Evolutionary conservation across 495 filamentous ascomycete genomes (phyloP).

Genomic region (Achaetomiella virescens): DNA sequence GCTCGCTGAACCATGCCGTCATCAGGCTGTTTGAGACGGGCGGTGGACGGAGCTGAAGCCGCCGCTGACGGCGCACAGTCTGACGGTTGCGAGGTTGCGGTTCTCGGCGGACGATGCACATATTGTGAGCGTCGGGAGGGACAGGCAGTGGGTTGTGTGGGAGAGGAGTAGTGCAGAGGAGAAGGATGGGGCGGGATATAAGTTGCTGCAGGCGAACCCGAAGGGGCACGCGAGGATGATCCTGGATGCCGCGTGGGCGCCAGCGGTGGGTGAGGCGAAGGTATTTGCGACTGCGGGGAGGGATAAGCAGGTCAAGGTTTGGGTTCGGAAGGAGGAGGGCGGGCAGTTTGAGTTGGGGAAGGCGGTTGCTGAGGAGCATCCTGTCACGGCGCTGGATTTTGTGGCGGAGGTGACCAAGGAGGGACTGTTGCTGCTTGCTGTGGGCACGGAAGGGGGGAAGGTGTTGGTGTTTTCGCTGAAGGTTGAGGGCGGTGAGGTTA

Average conservation of each 20-base stretch:
- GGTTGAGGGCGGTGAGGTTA: constrained; percentile 38
- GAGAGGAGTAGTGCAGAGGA: constrained; percentile 32
- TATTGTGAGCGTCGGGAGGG: constrained; percentile 83
- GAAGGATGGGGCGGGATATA: constrained; percentile 41
- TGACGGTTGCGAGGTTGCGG: constrained; percentile 73
- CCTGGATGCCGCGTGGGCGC: constrained; percentile 75
- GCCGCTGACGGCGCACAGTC: constrained; percentile 67
- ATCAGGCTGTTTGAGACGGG: constrained; percentile 83
- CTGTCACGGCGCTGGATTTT: constrained; percentile 78
- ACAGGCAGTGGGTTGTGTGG: constrained; percentile 85
- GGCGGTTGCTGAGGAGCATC: constrained; percentile 29
- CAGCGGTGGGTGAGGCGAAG: constrained; percentile 21
- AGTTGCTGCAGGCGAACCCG: constrained; percentile 54
- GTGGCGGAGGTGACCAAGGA: constrained; percentile 30
- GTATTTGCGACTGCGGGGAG: constrained; percentile 82
- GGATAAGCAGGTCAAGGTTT: constrained; percentile 80
- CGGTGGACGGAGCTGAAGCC: constrained; percentile 86
- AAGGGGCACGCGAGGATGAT: constrained; percentile 93
- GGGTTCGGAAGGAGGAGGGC: constrained; percentile 42
- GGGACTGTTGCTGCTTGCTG: constrained; percentile 52
- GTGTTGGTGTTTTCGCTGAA: constrained; percentile 40
- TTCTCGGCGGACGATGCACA: constrained; percentile 70
- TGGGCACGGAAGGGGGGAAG: constrained; percentile 58
- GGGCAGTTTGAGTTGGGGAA: constrained; percentile 27
- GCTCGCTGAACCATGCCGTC: constrained; percentile 87